Base-by-base conservation (phyloP, 352 stramenopile species). In the Halophytophthora batemanensis region DNA sequence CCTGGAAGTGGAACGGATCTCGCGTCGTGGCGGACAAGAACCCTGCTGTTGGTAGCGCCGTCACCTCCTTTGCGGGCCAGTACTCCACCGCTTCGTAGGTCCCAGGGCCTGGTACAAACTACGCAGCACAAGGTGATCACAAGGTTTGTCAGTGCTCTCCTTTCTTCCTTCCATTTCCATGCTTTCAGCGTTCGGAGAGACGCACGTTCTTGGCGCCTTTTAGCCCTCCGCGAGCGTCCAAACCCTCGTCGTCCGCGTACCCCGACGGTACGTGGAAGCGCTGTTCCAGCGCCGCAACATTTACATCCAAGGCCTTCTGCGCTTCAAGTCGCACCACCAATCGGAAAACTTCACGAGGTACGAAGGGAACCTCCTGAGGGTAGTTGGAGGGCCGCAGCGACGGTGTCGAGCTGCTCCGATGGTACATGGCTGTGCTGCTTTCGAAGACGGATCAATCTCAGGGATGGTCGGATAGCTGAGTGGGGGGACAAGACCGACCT, bases 331-430 rank as follows among this genome's bases (percentile, higher is more conserved):
- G 64, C 25, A 89, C 56, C 23, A 91, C 53, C n/a, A 88, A 50
- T 6, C 75, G 70, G 54, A 91, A 91, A 25, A 87, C 67, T 18
- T 91, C 81, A 33, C 66, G 69, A 31, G 81, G 55, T 2, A 91
- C 41, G 52, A 87, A 83, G 15, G 77, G 75, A 28, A 44, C 48
- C 11, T 48, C 53, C 23, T 49, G 61, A 1, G 29, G 46, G 23
- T 57, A 59, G 17, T 56, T 45, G 31, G 25, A 34, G 3, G 50
- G 50, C 40, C 41, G 36, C 19, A 53, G 28, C 21, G 41, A 65
- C 19, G 56, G 23, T 4, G 23, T 28, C 1, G 55, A 62, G 41
- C 50, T 65, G 37, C 29, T 53, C 54, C 42, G 31, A 15, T 25
- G 45, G 50, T 54, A 28, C 56, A 61, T 38, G 7, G 11, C 33